Evolutionary conservation across 441 rosid genomes (phyloP).

Genomic region (Omphalea diandra): DNA sequence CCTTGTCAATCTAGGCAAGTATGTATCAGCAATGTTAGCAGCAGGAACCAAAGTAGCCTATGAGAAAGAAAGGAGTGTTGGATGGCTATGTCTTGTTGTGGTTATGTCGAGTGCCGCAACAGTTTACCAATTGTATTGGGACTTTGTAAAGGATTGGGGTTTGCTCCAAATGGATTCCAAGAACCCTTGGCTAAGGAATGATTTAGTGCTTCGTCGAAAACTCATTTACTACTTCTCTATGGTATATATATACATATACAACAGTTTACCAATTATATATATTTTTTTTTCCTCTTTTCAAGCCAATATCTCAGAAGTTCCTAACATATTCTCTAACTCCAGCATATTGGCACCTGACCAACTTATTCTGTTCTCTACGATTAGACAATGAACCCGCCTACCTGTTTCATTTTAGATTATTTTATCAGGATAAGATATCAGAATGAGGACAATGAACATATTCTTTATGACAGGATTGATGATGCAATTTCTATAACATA

Average conservation of each 20-base stretch:
- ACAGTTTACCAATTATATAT: conserved; percentile 8
- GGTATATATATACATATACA: conserved; percentile 43
- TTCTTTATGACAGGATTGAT: conserved; percentile 20
- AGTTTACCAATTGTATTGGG: conserved; percentile 97
- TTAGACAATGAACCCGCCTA: conserved; percentile 22
- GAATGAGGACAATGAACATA: conserved; percentile 29
- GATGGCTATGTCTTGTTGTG: conserved; percentile 82
- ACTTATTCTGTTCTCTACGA: conserved; percentile 20
- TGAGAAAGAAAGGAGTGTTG: conserved; percentile 67
- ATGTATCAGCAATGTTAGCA: conserved; percentile 97
- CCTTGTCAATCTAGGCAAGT: conserved; percentile 89
- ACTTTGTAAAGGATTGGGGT: conserved; percentile 98
- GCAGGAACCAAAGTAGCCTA: conserved; percentile 96
- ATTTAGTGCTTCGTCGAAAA: conserved; percentile 86
- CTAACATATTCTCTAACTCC: conserved; percentile 4
- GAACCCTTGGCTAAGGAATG: conserved; percentile 98
- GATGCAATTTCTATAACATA: background rate
- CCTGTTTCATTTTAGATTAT: conserved; percentile 3
- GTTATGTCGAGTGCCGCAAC: conserved; percentile 85
- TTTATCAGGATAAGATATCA: conserved; percentile 23
- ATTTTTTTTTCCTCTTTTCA: no score
- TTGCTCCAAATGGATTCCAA: conserved; percentile 83
- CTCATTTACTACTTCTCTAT: conserved; percentile 88
- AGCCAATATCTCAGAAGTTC: conserved; percentile 3
- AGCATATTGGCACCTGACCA: background rate